phyloP scores from a whole-genome alignment of 2,329 filamentous ascomycete species.

The Hypoxylon sp. region DNA sequence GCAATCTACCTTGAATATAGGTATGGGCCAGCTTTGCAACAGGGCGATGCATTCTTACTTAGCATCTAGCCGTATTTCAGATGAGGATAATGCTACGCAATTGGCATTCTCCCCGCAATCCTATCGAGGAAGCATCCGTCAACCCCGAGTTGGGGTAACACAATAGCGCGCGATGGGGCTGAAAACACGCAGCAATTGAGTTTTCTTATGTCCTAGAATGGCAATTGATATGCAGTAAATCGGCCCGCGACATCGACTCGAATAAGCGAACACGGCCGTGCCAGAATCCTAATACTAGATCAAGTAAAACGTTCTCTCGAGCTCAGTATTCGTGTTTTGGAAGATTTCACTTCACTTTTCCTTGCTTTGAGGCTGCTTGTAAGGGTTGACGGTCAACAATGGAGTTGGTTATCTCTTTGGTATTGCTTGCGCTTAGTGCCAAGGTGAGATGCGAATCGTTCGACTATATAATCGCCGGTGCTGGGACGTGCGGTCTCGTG shows the following conservation, averaged over 20 bases:
- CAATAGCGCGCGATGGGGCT: conserved; percentile 25
- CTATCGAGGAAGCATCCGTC: conserved; percentile 3
- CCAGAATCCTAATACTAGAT: conserved; percentile 5
- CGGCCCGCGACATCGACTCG: conserved; percentile 24
- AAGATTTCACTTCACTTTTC: conserved; percentile 4
- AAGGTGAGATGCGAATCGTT: conserved; percentile 46
- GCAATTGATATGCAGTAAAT: conserved; percentile 31
- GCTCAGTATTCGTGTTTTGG: background rate
- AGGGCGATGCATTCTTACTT: background rate
- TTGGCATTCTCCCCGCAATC: conserved; percentile 33
- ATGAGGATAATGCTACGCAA: background rate
- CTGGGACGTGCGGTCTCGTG: conserved; percentile 57
- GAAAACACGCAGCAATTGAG: conserved; percentile 20
- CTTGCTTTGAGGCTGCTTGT: background rate
- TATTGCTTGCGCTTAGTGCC: conserved; percentile 21
- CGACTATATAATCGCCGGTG: conserved; percentile 60
- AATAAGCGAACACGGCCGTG: conserved; percentile 16
- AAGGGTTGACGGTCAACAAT: conserved; percentile 15
- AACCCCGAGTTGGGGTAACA: conserved; percentile 6
- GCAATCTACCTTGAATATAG: too few species aligned
- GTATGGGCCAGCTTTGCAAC: too few species aligned
- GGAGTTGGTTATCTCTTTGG: conserved; percentile 19
- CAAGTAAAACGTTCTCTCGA: conserved; percentile 2
- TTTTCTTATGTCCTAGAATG: conserved; percentile 12
- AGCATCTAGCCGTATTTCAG: background rate